Conservation (phyloP, 805 yeast genomes). For the Kluyveromyces lactis region DNA sequence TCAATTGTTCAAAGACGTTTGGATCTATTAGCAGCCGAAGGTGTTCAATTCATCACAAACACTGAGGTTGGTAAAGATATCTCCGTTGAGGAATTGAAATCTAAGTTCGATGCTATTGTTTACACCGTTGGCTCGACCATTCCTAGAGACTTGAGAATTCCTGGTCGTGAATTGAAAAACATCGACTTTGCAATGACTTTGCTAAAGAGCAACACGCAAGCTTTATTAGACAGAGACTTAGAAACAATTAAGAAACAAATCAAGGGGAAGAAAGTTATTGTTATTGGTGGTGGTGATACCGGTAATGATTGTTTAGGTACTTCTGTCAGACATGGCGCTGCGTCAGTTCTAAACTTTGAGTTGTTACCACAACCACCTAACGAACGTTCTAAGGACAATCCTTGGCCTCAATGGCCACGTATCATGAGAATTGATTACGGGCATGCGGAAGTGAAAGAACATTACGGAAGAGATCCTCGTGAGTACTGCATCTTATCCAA, state of each 20-base stretch:
- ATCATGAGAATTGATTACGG: slow-evolving; percentile 97
- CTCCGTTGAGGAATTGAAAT: slow-evolving; percentile 58
- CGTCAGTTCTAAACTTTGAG: slow-evolving; percentile 89
- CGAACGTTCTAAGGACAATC: slow-evolving; percentile 84
- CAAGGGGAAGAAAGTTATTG: slow-evolving; percentile 85
- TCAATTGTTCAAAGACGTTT: slow-evolving; percentile 87
- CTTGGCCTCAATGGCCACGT: slow-evolving; percentile 99
- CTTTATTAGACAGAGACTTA: slow-evolving; percentile 72
- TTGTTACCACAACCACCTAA: slow-evolving; percentile 87
- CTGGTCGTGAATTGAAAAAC: slow-evolving; percentile 85
- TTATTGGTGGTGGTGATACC: slow-evolving; percentile 99
- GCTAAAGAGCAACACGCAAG: slow-evolving; percentile 81
- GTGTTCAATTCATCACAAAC: slow-evolving; percentile 67
- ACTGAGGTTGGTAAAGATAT: slow-evolving; percentile 82
- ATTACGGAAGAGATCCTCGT: slow-evolving; percentile 96
- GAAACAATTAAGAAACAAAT: slow-evolving; percentile 64
- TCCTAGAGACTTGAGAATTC: slow-evolving; percentile 89
- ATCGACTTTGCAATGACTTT: slow-evolving; percentile 93
- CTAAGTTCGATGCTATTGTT: slow-evolving; percentile 70
- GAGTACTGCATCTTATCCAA: slow-evolving; percentile 92
- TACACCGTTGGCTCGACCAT: slow-evolving; percentile 93
- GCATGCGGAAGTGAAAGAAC: slow-evolving; percentile 88
- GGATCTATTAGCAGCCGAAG: slow-evolving; percentile 84
- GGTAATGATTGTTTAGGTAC: slow-evolving; percentile 99
- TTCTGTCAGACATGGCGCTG: slow-evolving; percentile 93